Evolutionary conservation across 129 eudicot species (phyloP), one percentile per base, ranked within the genome.

Genomic region (Deinandra increscens): DNA sequence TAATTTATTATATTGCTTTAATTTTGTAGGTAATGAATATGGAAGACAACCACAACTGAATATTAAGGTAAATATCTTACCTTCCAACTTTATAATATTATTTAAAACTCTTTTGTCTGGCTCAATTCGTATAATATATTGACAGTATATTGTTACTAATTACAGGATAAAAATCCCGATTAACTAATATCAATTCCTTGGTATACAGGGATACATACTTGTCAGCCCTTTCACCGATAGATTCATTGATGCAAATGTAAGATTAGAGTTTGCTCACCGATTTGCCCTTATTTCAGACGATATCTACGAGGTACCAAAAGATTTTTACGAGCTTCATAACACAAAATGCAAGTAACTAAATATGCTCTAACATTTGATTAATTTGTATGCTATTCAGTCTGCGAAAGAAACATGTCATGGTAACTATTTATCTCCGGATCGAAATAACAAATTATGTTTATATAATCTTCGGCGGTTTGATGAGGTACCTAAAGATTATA

Each of bases 361-460:
- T 11, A 22, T 55, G 37, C 23, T 55, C 37, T 55, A 23, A 51
- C 0, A 11, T 55, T 23, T 55, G 0, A 1, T 58, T 59, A 4
- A 59, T 61, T 9, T 17, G 8, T 41, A 3, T 14, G n/a, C 31
- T 75, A 11, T 26, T 53, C 76, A 70, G 81, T 62, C 81, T 13
- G 14, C 70, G 9, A 63, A 41, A 70, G 39, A 5, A 53, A 41
- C 69, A 12, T 77, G 81, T 39, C 41, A 20, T 7, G 68, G 67
- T 22, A 45, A 70, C 72, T 78, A 78, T 41, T 31, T 39, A 18
- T 61, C 15, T 12, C 15, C 66, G 7, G 61, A 78, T 33, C 50
- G 29, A 0, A 15, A 38, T 44, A 78, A 70, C 61, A 13, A 8
- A 6, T 44, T 54, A 18, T 78, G 81, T 63, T 36, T 12, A 1